phyloP scores from a whole-genome alignment of 192 early-diverging fungal species.

The Haplosporangium gracile region DNA sequence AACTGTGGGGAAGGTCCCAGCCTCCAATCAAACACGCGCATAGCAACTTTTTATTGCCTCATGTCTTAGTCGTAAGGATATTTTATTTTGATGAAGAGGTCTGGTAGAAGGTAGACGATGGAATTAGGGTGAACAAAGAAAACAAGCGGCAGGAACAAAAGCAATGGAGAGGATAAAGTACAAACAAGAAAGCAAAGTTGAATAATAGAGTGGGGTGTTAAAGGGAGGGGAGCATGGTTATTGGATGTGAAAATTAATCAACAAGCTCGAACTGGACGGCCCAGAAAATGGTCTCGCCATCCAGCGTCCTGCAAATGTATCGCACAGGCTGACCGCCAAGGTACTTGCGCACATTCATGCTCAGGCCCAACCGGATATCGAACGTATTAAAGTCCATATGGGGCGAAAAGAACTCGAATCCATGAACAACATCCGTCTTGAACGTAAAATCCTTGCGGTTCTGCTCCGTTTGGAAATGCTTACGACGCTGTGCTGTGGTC shows the following conservation, averaged over 20 bases:
- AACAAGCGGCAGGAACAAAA: not conserved
- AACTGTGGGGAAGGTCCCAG: too few species aligned
- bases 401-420: conserved; percentile 57
- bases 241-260: conserved; percentile 8
- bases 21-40: not conserved
- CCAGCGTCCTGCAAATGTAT: conserved; percentile 48
- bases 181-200: not conserved
- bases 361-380: conserved; percentile 44
- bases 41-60: not conserved
- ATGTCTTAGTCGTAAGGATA: not conserved
- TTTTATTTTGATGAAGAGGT: not conserved
- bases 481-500: conserved; percentile 37
- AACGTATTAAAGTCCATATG: conserved; percentile 59
- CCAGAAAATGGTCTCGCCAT: conserved; percentile 50
- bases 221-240: not conserved
- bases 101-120: not conserved
- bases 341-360: conserved; percentile 50
- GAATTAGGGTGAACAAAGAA: not conserved
- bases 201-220: not conserved
- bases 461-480: conserved; percentile 44
- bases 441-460: conserved; percentile 42
- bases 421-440: conserved; percentile 48
- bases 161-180: not conserved
- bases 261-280: conserved; percentile 53
- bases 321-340: conserved; percentile 49